Evolutionary conservation across 106 monocot genomes (phyloP).

Genomic region (Allium fistulosum): DNA sequence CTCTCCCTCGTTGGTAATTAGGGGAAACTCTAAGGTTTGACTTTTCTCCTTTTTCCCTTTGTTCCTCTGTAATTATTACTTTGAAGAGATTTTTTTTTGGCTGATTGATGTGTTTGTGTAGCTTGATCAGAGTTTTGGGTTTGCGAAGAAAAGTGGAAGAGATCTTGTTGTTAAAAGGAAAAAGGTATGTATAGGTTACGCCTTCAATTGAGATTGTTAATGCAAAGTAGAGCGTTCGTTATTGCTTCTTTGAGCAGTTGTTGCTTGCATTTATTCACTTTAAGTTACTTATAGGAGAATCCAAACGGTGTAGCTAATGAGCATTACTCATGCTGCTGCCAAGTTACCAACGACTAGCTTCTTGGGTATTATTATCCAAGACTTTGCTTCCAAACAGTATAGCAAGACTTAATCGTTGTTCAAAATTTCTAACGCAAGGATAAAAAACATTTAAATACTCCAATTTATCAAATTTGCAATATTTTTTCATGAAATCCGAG

Average conservation of each 20-base stretch:
- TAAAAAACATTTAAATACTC: no score
- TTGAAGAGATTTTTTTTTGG: not conserved
- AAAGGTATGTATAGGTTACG: slow-evolving; percentile 13
- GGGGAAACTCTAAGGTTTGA: slow-evolving; percentile 21
- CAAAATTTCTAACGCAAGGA: no score
- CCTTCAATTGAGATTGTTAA: not conserved
- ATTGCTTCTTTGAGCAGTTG: not conserved
- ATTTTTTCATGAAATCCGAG: no score
- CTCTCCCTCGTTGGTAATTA: slow-evolving; percentile 8
- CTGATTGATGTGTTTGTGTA: not conserved
- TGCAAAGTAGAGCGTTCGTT: not conserved
- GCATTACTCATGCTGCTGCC: not conserved
- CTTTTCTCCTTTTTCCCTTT: not conserved
- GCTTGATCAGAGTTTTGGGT: slow-evolving; percentile 21
- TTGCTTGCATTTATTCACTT: not conserved
- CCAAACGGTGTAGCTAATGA: not conserved
- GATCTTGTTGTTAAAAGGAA: slow-evolving; percentile 30
- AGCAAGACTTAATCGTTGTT: no score
- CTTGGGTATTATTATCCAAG: no score
- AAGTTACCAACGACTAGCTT: no score
- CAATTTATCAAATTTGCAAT: no score
- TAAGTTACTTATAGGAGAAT: not conserved
- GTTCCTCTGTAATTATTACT: not conserved
- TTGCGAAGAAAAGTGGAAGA: slow-evolving; percentile 16
- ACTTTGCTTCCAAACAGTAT: no score